Evolutionary conservation across 768 basidiomycete species (phyloP), one percentile per base, ranked within the genome.

Genomic region (Kwoniella shandongensis): DNA sequence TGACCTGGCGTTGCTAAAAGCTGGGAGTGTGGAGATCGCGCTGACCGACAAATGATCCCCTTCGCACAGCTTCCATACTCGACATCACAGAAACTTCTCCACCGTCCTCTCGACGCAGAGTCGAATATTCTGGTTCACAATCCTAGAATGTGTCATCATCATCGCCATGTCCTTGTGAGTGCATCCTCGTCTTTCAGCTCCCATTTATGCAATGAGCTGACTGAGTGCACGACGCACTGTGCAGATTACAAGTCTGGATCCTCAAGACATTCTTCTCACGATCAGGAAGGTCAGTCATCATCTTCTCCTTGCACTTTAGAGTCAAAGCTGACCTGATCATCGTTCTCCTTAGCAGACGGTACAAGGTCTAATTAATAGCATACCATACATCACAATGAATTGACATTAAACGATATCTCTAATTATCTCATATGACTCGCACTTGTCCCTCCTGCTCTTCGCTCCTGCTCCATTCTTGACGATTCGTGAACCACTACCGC

Each of bases 251-350:
- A 78, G 88, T 94, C 12, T 94, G 91, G 74, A 80, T 93, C 42
- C 83, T 97, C 22, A 91, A 93, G 78, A 93, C 90, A 18, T 97
- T 94, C 85, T 97, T 97, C 79, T 91, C 89, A n/a, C 85, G 87
- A 76, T 91, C 91, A 7, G 90, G 89, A 32, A 83, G 89, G 76
- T 81, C 85, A 70, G 62, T 57, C 7, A n/a, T 18, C 26, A 29
- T 8, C 11, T 41, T 42, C 22, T 29, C 22, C n/a, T 25, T 7
- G 8, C 10, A 12, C 39, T 23, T 36, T 10, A 7, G 45, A 17
- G 22, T 27, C 20, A 29, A 22, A 20, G 18, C 30, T 12, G 15
- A 20, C 29, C 50, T 39, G 38, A 51, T n/a, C 22, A 23, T 39
- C 22, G 7, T n/a, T 36, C 10, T 45, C 30, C 13, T 15, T 46